These are phyloP conservation scores for Debaryomyces psychrophilus DNA, from an alignment of 1,139 yeast species.

Conservation along the genomic window DNA sequence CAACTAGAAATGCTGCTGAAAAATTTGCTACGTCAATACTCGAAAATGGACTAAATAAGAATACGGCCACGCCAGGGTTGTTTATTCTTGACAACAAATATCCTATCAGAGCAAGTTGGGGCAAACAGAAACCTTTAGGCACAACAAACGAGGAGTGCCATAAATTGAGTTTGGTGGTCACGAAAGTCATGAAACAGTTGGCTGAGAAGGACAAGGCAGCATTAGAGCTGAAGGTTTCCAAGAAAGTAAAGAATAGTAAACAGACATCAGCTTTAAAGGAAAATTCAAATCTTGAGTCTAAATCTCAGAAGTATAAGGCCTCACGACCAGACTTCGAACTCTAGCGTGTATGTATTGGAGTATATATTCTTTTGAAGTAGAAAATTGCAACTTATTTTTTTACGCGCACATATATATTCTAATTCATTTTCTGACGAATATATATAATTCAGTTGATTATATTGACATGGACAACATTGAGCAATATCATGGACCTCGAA, in stretches of 20 bases:
- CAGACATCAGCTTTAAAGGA: slow-evolving; percentile 7
- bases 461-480: not conserved
- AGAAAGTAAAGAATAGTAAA: not conserved
- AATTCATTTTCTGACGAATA: too few species aligned
- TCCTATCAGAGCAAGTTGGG: slow-evolving; percentile 70
- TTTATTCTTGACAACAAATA: slow-evolving; percentile 33
- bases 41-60: slow-evolving; percentile 31
- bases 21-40: slow-evolving; percentile 46
- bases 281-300: not conserved
- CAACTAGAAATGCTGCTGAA: slow-evolving; percentile 56
- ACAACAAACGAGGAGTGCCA: slow-evolving; percentile 48
- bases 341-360: slow-evolving; percentile 10
- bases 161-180: slow-evolving; percentile 57
- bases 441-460: not conserved
- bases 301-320: slow-evolving; percentile 18
- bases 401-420: not conserved
- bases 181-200: slow-evolving; percentile 58
- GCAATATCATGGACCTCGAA: slow-evolving; percentile 29
- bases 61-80: slow-evolving; percentile 38
- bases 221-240: slow-evolving; percentile 5
- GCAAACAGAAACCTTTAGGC: slow-evolving; percentile 57
- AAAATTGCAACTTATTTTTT: not conserved
- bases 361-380: not conserved
- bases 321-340: slow-evolving; percentile 23
- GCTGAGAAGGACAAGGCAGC: slow-evolving; percentile 42